A percentile compares a stretch with the other conserved stretches of the same genome.
These are phyloP conservation scores for Chernovozyma sophiae-reginae DNA, from an alignment of 1,139 yeast species.

Conservation along the genomic window DNA sequence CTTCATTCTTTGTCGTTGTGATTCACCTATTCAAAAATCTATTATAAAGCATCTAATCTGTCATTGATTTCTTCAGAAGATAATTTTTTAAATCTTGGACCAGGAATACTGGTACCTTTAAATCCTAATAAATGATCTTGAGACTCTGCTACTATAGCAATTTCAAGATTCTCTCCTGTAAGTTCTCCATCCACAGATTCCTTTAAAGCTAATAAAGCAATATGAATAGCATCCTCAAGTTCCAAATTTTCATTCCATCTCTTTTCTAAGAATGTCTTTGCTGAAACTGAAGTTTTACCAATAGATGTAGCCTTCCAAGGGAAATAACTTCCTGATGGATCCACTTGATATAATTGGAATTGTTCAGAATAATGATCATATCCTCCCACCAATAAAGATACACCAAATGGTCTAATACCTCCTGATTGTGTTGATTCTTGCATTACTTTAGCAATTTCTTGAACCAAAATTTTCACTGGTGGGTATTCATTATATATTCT, in stretches of 20 bases:
- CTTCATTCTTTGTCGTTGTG: neutral
- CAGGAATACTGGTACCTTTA: conserved; percentile 73
- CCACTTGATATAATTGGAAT: conserved; percentile 90
- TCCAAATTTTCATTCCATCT: conserved; percentile 98
- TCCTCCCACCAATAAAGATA: conserved; percentile 90
- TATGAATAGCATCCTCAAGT: conserved; percentile 96
- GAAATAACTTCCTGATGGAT: conserved; percentile 96
- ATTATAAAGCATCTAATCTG: conserved; percentile 81
- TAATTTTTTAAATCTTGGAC: conserved; percentile 86
- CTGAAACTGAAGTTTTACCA: conserved; percentile 91
- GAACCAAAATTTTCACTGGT: conserved; percentile 90
- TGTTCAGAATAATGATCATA: conserved; percentile 74
- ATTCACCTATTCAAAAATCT: neutral
- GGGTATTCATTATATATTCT: conserved; percentile 95
- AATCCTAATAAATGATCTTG: conserved; percentile 80
- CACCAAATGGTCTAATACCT: conserved; percentile 98
- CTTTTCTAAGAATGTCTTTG: conserved; percentile 94
- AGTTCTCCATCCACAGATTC: conserved; percentile 98
- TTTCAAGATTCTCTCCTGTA: conserved; percentile 94
- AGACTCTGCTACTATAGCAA: conserved; percentile 81
- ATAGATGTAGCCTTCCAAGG: conserved; percentile 99
- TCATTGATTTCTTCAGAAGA: conserved; percentile 91
- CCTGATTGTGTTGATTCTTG: conserved; percentile 98
- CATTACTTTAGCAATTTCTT: conserved; percentile 93
- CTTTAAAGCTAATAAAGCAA: conserved; percentile 87